phyloP scores from a whole-genome alignment of 2,329 filamentous ascomycete genomes.

The Orbilia oligospora region DNA sequence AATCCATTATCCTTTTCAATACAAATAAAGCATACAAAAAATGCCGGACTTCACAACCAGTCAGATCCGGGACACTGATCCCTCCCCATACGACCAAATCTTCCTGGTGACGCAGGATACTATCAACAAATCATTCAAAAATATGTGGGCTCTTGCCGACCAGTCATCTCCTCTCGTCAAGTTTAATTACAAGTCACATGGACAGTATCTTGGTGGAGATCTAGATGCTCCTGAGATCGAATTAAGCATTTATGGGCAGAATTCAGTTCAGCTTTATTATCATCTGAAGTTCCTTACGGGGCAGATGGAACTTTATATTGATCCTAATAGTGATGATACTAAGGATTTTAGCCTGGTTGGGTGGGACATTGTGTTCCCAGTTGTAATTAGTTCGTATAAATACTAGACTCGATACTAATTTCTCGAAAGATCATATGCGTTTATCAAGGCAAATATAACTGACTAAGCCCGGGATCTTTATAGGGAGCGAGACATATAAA shows the following conservation, averaged over 20 bases:
- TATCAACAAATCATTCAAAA: not conserved
- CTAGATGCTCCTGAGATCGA: not conserved
- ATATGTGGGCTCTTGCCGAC: not conserved
- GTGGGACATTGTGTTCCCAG: constrained; percentile 2
- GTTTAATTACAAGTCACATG: not conserved
- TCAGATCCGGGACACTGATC: not conserved
- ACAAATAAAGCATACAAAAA: too few relatives aligned
- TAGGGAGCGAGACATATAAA: constrained; percentile 9
- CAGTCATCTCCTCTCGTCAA: not conserved
- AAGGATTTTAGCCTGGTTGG: not conserved
- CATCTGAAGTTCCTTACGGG: not conserved
- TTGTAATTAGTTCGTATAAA: not conserved
- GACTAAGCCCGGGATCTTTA: not conserved
- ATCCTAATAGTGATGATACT: not conserved
- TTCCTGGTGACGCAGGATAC: not conserved
- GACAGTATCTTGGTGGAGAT: not conserved
- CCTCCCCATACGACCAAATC: constrained; percentile 12
- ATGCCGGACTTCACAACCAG: constrained; percentile 11
- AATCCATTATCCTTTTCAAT: too few relatives aligned
- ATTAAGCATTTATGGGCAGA: not conserved
- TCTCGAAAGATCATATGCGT: not conserved
- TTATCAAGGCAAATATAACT: not conserved
- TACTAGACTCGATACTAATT: too few relatives aligned
- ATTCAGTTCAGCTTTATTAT: not conserved
- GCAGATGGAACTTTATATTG: constrained; percentile 3